These are phyloP conservation scores for Orbilia blumenaviensis DNA, from an alignment of 2,329 filamentous ascomycete species.

Conservation along the genomic window DNA sequence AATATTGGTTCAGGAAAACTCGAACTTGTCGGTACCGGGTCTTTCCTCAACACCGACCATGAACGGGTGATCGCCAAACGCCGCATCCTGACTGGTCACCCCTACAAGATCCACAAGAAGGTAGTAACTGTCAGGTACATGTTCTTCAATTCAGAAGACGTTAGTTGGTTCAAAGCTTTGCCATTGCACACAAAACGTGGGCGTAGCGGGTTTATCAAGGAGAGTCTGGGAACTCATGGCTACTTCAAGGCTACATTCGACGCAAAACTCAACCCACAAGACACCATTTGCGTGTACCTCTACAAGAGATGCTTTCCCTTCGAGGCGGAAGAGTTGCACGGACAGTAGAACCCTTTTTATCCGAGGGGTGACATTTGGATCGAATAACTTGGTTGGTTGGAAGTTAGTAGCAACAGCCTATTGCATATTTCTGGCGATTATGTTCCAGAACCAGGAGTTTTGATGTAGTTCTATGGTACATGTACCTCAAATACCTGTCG, in stretches of 20 bases:
- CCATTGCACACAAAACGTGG: slow-evolving; percentile 93
- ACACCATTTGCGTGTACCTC: slow-evolving; percentile 72
- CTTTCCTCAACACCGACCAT: slow-evolving; percentile 78
- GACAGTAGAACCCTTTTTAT: slow-evolving; percentile 53
- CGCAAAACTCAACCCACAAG: slow-evolving; percentile 92
- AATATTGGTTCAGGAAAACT: slow-evolving; percentile 64
- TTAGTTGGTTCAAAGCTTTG: slow-evolving; percentile 96
- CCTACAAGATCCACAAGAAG: slow-evolving; percentile 98
- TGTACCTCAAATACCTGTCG: neutral
- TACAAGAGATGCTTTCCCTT: slow-evolving; percentile 88
- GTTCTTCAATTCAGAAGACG: slow-evolving; percentile 93
- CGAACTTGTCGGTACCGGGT: slow-evolving; percentile 84
- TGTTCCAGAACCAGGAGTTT: slow-evolving; percentile 39
- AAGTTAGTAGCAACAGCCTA: neutral
- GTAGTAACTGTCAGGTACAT: slow-evolving; percentile 98
- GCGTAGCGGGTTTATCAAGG: slow-evolving; percentile 89
- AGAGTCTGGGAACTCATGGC: slow-evolving; percentile 93
- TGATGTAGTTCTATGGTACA: neutral
- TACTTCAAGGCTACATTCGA: slow-evolving; percentile 99
- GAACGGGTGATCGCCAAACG: slow-evolving; percentile 88
- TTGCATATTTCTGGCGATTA: slow-evolving; percentile 31
- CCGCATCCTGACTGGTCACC: slow-evolving; percentile 91
- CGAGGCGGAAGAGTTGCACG: slow-evolving; percentile 66
- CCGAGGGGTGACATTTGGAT: neutral
- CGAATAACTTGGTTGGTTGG: neutral